Evolutionary conservation across 2,329 filamentous ascomycete species (phyloP), one percentile per base, ranked within the genome.

Genomic region (Sordariomycetes sp.): DNA sequence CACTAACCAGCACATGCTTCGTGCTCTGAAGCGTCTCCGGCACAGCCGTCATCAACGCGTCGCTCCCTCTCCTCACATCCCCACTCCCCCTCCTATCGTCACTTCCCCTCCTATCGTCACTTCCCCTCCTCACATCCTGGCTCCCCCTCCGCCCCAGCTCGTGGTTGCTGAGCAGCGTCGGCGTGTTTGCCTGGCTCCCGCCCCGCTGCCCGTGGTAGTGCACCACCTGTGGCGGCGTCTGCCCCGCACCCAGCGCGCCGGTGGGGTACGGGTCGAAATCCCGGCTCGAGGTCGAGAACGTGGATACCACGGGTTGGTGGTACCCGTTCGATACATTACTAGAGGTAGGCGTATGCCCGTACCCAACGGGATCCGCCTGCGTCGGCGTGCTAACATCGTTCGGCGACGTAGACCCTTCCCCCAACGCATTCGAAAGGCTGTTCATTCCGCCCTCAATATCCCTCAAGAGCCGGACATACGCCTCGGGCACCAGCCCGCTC

Each of bases 401-500:
- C 57, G 78, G 80, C 57, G 72, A 72, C 59, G 70, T 74, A 61
- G 72, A 74, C 51, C 72, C 76, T 54, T 82, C 82, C 24, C 69
- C 74, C 10, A 80, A 65, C 57, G 85, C 79, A 28, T 81, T 84
- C 28, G 81, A 84, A 60, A 90, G 69, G 65, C 86, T 88, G 60
- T 80, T 87, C 75, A 91, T 84, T 36, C 90, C 92, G 22, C 91
- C 91, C 69, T 96, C 90, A 57, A 97, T 96, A 65, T 97, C 90
- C 53, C 90, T 84, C 60, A 99, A 78, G 52, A 99, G 76, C 17
- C 94, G 85, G 50, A 99, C 94, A 67, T 97, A 99, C 70, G 95
- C 91, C 70, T 99, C 94, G 0, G 94, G 94, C 1, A 99, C 94
- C 39, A 99, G 78, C 1, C 94, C 94, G 65, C 90, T 95, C 72